Conservation (phyloP, 306 rosid genomes). For the Rubus parviflorus region DNA sequence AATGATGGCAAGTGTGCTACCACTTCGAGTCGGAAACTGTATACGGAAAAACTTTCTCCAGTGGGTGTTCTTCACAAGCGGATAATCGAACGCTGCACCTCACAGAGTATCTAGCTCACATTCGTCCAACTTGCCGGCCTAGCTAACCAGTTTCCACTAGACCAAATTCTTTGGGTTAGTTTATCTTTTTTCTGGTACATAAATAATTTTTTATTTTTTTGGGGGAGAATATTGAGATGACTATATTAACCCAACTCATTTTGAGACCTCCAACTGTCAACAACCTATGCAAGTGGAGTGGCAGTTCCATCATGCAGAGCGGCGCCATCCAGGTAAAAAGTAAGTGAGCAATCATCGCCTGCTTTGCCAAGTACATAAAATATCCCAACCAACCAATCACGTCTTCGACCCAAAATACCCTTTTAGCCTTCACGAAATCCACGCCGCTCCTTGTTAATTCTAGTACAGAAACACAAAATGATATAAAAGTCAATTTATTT, state of each 20-base stretch:
- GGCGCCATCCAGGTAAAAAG: not conserved
- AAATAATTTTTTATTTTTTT: too few species aligned
- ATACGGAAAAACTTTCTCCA: too few species aligned
- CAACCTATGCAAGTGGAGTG: not conserved
- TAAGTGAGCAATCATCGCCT: not conserved
- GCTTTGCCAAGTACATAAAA: not conserved
- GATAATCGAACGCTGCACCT: too few species aligned
- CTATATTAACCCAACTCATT: not conserved
- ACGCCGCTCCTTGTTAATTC: not conserved
- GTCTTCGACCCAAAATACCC: slow-evolving; percentile 31
- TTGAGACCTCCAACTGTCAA: not conserved
- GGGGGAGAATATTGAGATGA: too few species aligned
- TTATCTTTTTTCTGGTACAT: not conserved
- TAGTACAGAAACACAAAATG: not conserved
- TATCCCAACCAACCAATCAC: not conserved
- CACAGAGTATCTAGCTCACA: too few species aligned
- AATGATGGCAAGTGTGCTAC: too few species aligned
- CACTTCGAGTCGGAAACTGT: too few species aligned
- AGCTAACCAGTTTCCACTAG: too few species aligned
- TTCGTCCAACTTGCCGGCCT: too few species aligned
- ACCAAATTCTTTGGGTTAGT: not conserved
- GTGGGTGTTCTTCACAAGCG: too few species aligned
- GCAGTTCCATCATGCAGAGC: slow-evolving; percentile 3
- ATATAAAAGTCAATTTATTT: slow-evolving; percentile 20
- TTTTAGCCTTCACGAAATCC: slow-evolving; percentile 18